Conservation (phyloP, 345 rosid species). For the Camelina hispida region DNA sequence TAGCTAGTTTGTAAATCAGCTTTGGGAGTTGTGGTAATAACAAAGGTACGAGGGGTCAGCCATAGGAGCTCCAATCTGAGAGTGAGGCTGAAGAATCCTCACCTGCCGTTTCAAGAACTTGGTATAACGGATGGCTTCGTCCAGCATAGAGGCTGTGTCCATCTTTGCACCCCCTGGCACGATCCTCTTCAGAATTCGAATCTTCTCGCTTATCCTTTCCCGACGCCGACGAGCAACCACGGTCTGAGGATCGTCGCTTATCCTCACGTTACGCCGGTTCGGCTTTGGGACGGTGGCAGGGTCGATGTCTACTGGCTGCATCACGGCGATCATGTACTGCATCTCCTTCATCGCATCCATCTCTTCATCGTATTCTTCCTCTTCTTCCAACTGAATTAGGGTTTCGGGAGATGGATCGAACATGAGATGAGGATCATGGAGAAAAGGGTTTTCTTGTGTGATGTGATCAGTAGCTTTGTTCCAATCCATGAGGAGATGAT, state of each 20-base stretch:
- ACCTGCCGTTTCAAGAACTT: conserved; percentile 92
- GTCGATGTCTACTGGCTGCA: conserved; percentile 94
- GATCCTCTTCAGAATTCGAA: conserved; percentile 80
- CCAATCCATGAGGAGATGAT: conserved; percentile 40
- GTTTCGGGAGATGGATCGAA: conserved; percentile 36
- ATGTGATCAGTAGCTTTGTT: conserved; percentile 44
- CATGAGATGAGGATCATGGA: conserved; percentile 45
- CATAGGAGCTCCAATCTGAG: conserved; percentile 42
- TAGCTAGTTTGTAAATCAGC: neutral
- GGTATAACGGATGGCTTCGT: conserved; percentile 89
- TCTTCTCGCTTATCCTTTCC: conserved; percentile 93
- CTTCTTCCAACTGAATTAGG: conserved; percentile 37
- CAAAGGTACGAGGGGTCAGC: conserved; percentile 39
- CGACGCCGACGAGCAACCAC: conserved; percentile 91
- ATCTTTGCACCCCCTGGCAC: conserved; percentile 95
- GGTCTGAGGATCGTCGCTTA: conserved; percentile 95
- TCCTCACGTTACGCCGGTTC: conserved; percentile 78
- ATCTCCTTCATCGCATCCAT: conserved; percentile 84
- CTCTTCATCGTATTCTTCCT: conserved; percentile 74
- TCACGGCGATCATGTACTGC: conserved; percentile 86
- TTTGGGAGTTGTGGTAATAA: conserved; percentile 25
- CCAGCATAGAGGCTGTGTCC: conserved; percentile 98
- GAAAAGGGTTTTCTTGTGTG: conserved; percentile 42
- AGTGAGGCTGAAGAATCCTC: conserved; percentile 62
- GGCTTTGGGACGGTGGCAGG: conserved; percentile 80